Evolutionary conservation across 2,329 filamentous ascomycete species (phyloP).

Genomic region (Diplodia sapinea): DNA sequence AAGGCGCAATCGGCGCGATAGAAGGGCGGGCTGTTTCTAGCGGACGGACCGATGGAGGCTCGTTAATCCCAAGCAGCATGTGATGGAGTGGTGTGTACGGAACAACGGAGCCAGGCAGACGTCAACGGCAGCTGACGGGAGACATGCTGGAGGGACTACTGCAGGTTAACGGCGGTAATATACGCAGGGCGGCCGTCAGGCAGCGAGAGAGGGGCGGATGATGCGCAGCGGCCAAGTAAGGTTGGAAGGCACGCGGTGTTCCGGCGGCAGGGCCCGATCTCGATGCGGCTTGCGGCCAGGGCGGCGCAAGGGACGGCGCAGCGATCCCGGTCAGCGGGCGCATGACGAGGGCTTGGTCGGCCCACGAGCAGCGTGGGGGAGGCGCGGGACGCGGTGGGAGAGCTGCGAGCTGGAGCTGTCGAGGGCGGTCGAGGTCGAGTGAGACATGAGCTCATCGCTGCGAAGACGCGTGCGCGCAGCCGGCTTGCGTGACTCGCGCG

Average conservation of each 20-base stretch:
- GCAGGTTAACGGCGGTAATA: not conserved
- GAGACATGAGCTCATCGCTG: constrained; percentile 12
- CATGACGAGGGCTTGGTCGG: constrained; percentile 9
- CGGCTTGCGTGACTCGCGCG: constrained; percentile 15
- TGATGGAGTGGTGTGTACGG: constrained; percentile 1
- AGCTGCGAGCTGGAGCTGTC: not conserved
- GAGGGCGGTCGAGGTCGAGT: constrained; percentile 7
- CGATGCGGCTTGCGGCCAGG: not conserved
- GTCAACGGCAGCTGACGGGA: not conserved
- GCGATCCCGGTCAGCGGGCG: constrained; percentile 14
- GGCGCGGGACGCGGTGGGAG: not conserved
- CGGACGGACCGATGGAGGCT: constrained; percentile 13
- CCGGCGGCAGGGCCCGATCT: constrained; percentile 3
- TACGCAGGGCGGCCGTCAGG: constrained; percentile 4
- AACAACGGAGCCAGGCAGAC: not conserved
- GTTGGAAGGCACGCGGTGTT: constrained; percentile 8
- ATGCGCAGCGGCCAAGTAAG: not conserved
- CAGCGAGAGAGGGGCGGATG: not conserved
- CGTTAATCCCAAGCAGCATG: not conserved
- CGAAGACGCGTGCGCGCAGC: not conserved
- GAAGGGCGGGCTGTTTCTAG: not conserved
- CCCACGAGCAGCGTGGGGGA: constrained; percentile 9
- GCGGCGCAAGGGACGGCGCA: constrained; percentile 8
- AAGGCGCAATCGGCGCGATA: not conserved
- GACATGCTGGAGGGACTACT: not conserved